Conservation (phyloP, 805 yeast genomes). For the Yarrowia sp. region DNA sequence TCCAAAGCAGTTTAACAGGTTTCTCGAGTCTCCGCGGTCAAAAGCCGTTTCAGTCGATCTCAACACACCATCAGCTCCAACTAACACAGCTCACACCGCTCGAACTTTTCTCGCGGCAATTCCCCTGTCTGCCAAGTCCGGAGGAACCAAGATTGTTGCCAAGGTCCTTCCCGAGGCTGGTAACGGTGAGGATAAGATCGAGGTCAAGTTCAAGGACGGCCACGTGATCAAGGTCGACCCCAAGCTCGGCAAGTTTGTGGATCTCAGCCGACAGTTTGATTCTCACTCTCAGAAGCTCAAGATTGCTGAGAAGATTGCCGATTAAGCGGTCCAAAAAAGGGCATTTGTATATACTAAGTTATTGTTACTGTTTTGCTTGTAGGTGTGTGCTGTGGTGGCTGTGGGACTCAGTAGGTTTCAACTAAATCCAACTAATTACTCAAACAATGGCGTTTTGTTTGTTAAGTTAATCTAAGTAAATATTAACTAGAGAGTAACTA, state of each 20-base stretch:
- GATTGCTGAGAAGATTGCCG: conserved; percentile 49
- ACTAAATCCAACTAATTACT: too few relatives aligned
- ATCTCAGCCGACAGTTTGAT: conserved; percentile 60
- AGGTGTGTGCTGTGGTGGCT: too few relatives aligned
- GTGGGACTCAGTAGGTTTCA: too few relatives aligned
- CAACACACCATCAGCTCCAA: too few relatives aligned
- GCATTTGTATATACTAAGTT: conserved; percentile 21
- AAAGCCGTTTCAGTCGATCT: too few relatives aligned
- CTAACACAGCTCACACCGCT: conserved; percentile 26
- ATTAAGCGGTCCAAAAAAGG: background rate
- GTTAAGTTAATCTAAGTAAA: too few relatives aligned
- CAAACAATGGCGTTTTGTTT: too few relatives aligned
- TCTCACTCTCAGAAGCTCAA: conserved; percentile 72
- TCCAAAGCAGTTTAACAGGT: too few relatives aligned
- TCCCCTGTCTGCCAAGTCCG: conserved; percentile 23
- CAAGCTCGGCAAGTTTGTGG: conserved; percentile 49
- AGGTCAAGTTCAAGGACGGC: conserved; percentile 52
- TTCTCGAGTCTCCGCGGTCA: too few relatives aligned
- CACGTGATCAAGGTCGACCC: conserved; percentile 66
- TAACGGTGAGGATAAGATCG: conserved; percentile 21
- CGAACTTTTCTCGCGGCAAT: conserved; percentile 24
- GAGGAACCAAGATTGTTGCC: conserved; percentile 23
- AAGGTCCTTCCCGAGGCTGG: conserved; percentile 24
- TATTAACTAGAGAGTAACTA: too few relatives aligned
- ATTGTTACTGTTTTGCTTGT: conserved; percentile 19